Conservation (phyloP, 2,329 filamentous ascomycete species). For the Dactylonectria macrodidyma region DNA sequence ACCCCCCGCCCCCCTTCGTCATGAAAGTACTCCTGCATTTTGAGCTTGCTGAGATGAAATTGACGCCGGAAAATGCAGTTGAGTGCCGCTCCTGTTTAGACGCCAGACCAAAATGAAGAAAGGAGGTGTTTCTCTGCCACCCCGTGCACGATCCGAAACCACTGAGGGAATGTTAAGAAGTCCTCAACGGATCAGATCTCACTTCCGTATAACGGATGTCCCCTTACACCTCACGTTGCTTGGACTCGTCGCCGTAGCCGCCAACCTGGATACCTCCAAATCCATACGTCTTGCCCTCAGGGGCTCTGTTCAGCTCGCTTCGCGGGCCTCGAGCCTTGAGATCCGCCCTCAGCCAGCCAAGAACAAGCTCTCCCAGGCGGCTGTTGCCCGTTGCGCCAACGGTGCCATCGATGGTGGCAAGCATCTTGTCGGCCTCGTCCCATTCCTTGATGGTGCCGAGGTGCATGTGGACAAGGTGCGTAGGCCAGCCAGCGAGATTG, state of each 20-base stretch:
- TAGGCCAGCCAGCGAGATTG: slow-evolving; percentile 95
- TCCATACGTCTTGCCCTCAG: slow-evolving; percentile 76
- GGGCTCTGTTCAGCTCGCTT: slow-evolving; percentile 66
- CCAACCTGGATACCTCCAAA: slow-evolving; percentile 66
- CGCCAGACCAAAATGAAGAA: slow-evolving; percentile 30
- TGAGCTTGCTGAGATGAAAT: background rate
- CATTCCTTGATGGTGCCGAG: slow-evolving; percentile 89
- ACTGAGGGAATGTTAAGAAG: slow-evolving; percentile 43
- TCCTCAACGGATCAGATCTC: slow-evolving; percentile 10
- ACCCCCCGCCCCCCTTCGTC: slow-evolving; percentile 1
- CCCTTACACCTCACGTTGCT: slow-evolving; percentile 49
- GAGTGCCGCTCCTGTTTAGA: slow-evolving; percentile 45
- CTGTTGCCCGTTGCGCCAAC: slow-evolving; percentile 76
- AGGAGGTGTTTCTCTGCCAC: background rate
- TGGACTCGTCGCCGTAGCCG: slow-evolving; percentile 71
- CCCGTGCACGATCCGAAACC: background rate
- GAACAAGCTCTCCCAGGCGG: slow-evolving; percentile 86
- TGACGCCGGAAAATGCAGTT: slow-evolving; percentile 49
- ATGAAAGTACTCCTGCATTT: slow-evolving; percentile 5
- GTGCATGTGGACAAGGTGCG: slow-evolving; percentile 96
- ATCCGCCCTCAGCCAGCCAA: slow-evolving; percentile 89
- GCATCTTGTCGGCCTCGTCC: slow-evolving; percentile 81
- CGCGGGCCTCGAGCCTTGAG: slow-evolving; percentile 84
- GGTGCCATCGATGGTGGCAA: slow-evolving; percentile 63
- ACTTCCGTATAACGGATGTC: background rate